Evolutionary conservation across 2,329 filamentous ascomycete species (phyloP).

Genomic region (Trichophaea hybrida): DNA sequence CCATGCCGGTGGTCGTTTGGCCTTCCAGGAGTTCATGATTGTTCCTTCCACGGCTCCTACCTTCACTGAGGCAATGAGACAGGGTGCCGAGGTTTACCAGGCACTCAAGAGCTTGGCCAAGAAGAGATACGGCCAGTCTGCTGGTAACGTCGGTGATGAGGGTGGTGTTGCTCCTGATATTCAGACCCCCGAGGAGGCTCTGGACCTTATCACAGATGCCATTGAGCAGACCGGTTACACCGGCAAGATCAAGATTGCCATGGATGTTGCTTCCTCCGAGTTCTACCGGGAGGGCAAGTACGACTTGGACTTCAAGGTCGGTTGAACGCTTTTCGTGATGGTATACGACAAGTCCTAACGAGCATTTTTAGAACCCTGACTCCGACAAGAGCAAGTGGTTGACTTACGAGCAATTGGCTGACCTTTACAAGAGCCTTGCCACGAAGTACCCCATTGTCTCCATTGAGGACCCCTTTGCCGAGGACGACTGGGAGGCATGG

Average conservation of each 20-base stretch:
- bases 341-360: constrained; percentile 1
- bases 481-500: constrained; percentile 99
- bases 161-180: constrained; percentile 99
- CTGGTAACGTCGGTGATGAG: constrained; percentile 98
- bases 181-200: constrained; percentile 88
- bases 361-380: constrained; percentile 70
- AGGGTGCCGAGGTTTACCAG: constrained; percentile 96
- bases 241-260: constrained; percentile 92
- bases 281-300: constrained; percentile 99
- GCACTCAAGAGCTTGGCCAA: constrained; percentile 91
- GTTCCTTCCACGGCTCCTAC: constrained; percentile 69
- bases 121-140: constrained; percentile 98
- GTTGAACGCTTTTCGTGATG: not conserved
- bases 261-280: constrained; percentile 98
- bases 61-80: constrained; percentile 91
- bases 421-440: constrained; percentile 71
- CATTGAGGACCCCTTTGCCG: constrained; percentile 97
- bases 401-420: constrained; percentile 93
- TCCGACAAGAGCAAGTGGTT: constrained; percentile 95
- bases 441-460: constrained; percentile 97
- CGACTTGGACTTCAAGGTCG: constrained; percentile 74
- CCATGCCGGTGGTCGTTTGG: constrained; percentile 89
- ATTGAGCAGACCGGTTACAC: constrained; percentile 94
- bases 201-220: constrained; percentile 85
- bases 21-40: constrained; percentile 96